Evolutionary conservation across 2,329 filamentous ascomycete genomes (phyloP), one percentile per base, ranked within the genome.

Genomic region (Neurospora crassa): DNA sequence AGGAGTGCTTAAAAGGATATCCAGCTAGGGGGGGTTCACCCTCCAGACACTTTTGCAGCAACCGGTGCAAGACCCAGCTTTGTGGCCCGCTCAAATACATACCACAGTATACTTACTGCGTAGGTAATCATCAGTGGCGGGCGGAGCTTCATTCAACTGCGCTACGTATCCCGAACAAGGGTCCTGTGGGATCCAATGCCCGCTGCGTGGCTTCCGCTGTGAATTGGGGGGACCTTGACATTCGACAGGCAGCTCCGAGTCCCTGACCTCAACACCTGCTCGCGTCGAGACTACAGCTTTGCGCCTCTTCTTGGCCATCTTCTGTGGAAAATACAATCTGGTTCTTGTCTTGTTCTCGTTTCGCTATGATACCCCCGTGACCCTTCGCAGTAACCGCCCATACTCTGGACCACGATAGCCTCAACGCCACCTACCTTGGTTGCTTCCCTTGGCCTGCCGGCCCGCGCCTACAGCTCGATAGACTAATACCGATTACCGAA

Each of bases 291-390:
- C 7, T 63, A 37, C 24, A 18, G 8, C 14, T 34, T 63, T 63
- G 53, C 24, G 24, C 24, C 18, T 63, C 16, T 63, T 63, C 37
- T 70, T 20, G 68, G 20, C 68, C 34, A 41, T 45, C 41, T 69
- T 63, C 11, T 14, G 37, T 63, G 67, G 34, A 42, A 53, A 68
- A 71, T 71, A 67, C 67, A 69, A 18, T n/a, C 67, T 29, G 24
- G 29, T 45, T 37, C 24, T 37, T 53, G 41, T 42, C 20, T 45
- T 42, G 42, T 37, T 59, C 11, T 43, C 8, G 24, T 41, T 70
- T 70, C 67, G 74, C 69, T 69, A 77, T 76, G 75, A 75, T 76
- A 76, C 74, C 76, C 71, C 74, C 71, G 73, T 77, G 72, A 77
- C 69, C 68, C 71, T 68, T 69, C 43, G 74, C 70, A 70, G 69